Base-by-base conservation (phyloP, 2,329 filamentous ascomycete species). In the Raffaelea arxii region DNA sequence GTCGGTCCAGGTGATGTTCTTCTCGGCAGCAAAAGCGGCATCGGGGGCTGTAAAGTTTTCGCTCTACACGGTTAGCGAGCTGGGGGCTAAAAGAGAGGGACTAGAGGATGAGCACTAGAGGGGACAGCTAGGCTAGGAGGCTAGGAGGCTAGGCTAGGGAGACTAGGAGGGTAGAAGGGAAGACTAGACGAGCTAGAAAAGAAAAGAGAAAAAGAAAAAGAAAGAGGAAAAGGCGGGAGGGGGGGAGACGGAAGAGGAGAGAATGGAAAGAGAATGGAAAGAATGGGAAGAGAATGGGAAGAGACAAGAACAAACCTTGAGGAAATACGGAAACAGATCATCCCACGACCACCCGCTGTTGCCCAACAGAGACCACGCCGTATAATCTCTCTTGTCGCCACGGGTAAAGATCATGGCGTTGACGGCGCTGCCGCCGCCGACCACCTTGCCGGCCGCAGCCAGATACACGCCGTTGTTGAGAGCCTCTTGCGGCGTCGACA, bases 351-450 rank as follows among this genome's bases (percentile, higher is more conserved):
- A 82, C 2, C 75, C 78, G 2, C 52, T 47, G 53, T 81, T 82
- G 0, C 78, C 78, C 7, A 82, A 59, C 27, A 64, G 59, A 44
- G 70, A 70, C 78, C 78, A 82, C 0, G 66, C 68, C 58, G 81
- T 70, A 42, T 75, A 74, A 42, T 78, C 75, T 25, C 64, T 64
- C 32, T 55, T 59, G 46, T 63, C 66, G 14, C 66, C 72, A 25
- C 71, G 65, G 45, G 67, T 67, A 64, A 67, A 70, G 41, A 76
- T 71, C 72, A 79, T 75, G 51, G 73, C 75, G 51, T 82, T 80
- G 41, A 82, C 67, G 0, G 74, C 74, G 19, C 70, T 75, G 10
- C 80, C 79, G 11, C 82, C 82, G 19, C 82, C 82, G 0, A 86
- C 66, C 0, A 77, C 71, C 25, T 55, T 57, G 32, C 61, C 63